Conservation (phyloP, 1,284 basidiomycete species). For the Austroboletus novae-zelandiae region DNA sequence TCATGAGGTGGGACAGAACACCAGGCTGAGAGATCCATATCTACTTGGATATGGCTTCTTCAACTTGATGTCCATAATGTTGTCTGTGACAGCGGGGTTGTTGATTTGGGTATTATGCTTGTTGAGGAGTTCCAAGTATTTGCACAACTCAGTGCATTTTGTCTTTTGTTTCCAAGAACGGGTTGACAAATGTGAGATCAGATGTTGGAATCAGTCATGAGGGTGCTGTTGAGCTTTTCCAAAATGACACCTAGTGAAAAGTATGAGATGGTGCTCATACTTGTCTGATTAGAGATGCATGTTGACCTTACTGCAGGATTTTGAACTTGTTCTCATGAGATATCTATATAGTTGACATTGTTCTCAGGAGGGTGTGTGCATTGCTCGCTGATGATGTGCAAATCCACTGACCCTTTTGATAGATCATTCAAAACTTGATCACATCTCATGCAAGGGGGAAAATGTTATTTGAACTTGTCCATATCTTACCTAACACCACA, state of each 20-base stretch:
- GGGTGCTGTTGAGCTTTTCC: conserved; percentile 84
- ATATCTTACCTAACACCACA: too few species aligned
- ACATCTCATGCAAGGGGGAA: too few species aligned
- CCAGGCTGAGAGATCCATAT: conserved; percentile 52
- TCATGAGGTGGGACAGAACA: conserved; percentile 56
- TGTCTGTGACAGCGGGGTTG: conserved; percentile 56
- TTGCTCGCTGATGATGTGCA: neutral
- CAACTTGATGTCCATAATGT: conserved; percentile 49
- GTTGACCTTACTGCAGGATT: conserved; percentile 45
- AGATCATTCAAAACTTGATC: conserved; percentile 67
- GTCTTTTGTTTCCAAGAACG: neutral
- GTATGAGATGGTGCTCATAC: conserved; percentile 37
- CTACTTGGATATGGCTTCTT: conserved; percentile 62
- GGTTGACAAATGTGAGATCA: conserved; percentile 25
- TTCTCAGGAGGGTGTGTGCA: conserved; percentile 60
- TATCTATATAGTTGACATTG: conserved; percentile 87
- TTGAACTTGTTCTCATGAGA: conserved; percentile 92
- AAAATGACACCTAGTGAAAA: conserved; percentile 80
- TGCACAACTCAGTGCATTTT: conserved; percentile 71
- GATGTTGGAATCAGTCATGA: conserved; percentile 79
- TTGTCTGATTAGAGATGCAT: neutral
- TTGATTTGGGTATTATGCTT: conserved; percentile 81
- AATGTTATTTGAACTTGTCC: too few species aligned
- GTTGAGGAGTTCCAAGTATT: conserved; percentile 66
- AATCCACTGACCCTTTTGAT: neutral